Evolutionary conservation across 805 yeast genomes (phyloP), one percentile per base, ranked within the genome.

Genomic region (Kazachstania bromeliacearum): DNA sequence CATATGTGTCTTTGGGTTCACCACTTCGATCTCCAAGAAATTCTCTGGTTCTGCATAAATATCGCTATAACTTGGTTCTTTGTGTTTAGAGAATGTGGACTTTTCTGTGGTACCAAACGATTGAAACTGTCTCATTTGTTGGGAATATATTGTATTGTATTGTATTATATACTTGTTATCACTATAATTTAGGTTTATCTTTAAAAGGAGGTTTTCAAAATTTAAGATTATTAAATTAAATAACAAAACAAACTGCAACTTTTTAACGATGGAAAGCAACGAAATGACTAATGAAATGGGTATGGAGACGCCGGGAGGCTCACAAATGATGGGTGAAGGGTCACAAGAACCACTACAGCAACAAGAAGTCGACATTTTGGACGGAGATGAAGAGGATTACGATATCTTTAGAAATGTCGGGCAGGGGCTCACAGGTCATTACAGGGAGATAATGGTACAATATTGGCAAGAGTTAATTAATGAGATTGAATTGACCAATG

Each of bases 391-490:
- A 6, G 68, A 57, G 1, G 72, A 66, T 6, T 63, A 59, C 18
- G 45, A 82, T 36, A 85, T 84, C 16, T 85, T 85, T 51, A 70
- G 74, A 42, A 92, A 92, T 57, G 97, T 92, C 5, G 96, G 94
- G 2, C 96, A 87, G 53, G 97, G 96, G 1, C 65, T 89, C 15
- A 68, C 70, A 5, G 95, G 95, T 2, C 73, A 76, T 39, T 80
- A 87, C 60, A 72, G 85, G 41, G 88, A 84, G 47, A 72, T 79
- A 66, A 83, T 92, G 88, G 79, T 94, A 74, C 88, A 84, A 43
- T 92, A 89, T 58, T 92, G 98, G 98, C 98, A 92, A 63, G 94
- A 84, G 48, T 79, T 94, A 10, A 88, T 92, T 59, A 85, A 85
- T 53, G 74, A 80, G 37, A 85, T 92, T 34, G 62, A 59, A 37